Percentiles rank a stretch among this genome's conserved stretches.
Evolutionary conservation across 495 filamentous ascomycete genomes (phyloP).

Genomic region (Aspergillus sparsus): DNA sequence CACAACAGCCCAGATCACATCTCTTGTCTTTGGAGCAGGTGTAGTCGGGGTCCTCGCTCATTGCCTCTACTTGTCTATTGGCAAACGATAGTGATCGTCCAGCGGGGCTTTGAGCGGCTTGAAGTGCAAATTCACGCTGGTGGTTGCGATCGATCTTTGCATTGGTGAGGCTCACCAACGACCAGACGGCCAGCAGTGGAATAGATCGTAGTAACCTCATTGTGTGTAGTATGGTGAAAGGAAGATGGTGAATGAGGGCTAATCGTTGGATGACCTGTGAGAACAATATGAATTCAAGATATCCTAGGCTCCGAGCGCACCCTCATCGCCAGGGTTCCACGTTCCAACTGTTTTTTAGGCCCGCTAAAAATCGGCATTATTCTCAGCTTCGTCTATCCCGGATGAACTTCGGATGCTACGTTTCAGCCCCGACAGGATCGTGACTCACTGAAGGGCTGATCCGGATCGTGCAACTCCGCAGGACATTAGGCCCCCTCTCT

Average conservation of each 20-base stretch:
- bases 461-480: neutral
- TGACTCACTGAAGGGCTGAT: neutral
- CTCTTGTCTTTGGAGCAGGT: constrained; percentile 10
- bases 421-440: neutral
- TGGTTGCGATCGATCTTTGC: neutral
- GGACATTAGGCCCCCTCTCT: neutral
- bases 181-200: neutral
- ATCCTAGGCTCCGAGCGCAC: neutral
- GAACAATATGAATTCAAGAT: constrained; percentile 1
- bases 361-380: neutral
- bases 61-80: neutral
- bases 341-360: neutral
- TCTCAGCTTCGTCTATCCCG: neutral
- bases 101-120: neutral
- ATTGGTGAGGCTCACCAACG: neutral
- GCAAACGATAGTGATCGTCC: neutral
- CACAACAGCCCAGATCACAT: constrained; percentile 10
- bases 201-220: neutral
- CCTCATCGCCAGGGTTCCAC: neutral
- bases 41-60: constrained; percentile 1
- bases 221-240: neutral
- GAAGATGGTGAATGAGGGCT: neutral
- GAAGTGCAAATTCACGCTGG: neutral
- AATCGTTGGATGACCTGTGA: neutral
- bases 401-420: neutral